phyloP scores from a whole-genome alignment of 768 basidiomycete species.

The Mycena amicta region DNA sequence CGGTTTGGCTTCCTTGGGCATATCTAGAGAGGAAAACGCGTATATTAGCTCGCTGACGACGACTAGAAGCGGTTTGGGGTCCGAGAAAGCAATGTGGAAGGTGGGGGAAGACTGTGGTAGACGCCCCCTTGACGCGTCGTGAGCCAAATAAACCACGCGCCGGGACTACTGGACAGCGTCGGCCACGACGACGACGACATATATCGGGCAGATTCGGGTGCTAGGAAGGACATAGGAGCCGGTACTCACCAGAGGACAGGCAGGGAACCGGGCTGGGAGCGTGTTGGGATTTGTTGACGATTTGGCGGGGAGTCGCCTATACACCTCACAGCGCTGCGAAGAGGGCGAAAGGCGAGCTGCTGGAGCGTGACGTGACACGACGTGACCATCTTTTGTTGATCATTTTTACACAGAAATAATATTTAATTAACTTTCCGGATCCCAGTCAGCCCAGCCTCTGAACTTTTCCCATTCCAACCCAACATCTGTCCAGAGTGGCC shows the following conservation, averaged over 20 bases:
- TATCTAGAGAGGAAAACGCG: slow-evolving; percentile 43
- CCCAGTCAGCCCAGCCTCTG: too few relatives aligned
- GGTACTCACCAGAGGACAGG: slow-evolving; percentile 18
- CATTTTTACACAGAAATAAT: too few relatives aligned
- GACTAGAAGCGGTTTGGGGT: slow-evolving; percentile 25
- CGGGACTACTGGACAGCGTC: slow-evolving; percentile 10
- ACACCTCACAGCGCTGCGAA: not conserved
- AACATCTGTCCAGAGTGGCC: not conserved
- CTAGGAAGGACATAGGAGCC: slow-evolving; percentile 13
- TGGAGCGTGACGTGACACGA: not conserved
- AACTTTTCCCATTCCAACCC: not conserved
- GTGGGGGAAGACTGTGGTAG: slow-evolving; percentile 25
- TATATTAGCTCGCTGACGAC: slow-evolving; percentile 24
- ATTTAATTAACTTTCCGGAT: not conserved
- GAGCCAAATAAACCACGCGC: slow-evolving; percentile 39
- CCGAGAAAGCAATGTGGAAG: slow-evolving; percentile 20
- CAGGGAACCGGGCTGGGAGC: not conserved
- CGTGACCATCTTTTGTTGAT: not conserved
- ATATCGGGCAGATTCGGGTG: slow-evolving; percentile 11
- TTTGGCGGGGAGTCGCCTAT: not conserved
- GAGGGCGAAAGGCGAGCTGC: not conserved
- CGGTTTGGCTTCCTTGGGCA: slow-evolving; percentile 65
- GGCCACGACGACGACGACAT: slow-evolving; percentile 29
- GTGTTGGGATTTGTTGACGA: not conserved
- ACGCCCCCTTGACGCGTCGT: slow-evolving; percentile 38